These are phyloP conservation scores for Silene coronaria DNA, from an alignment of 179 eudicot species.

Conservation along the genomic window DNA sequence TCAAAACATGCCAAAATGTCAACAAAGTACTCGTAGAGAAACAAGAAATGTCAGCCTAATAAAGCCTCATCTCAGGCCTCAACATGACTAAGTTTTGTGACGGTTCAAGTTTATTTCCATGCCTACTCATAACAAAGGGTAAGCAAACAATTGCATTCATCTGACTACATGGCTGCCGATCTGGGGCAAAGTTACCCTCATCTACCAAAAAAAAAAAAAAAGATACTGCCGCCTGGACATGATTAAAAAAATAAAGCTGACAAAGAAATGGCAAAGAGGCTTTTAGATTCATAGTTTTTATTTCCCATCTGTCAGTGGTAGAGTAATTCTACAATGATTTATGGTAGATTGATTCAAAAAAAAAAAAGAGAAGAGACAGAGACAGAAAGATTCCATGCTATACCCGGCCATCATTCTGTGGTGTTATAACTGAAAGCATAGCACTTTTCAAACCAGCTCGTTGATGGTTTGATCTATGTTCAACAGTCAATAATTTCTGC, in stretches of 20 bases:
- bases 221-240: neutral
- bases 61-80: neutral
- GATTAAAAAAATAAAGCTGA: neutral
- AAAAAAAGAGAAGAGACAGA: neutral
- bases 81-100: neutral
- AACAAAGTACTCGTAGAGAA: neutral
- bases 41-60: neutral
- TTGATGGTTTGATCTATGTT: slow-evolving; percentile 47
- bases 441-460: slow-evolving; percentile 84
- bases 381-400: slow-evolving; percentile 20
- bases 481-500: slow-evolving; percentile 82
- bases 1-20: neutral
- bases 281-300: neutral
- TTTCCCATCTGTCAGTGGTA: neutral
- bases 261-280: neutral
- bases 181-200: neutral
- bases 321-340: neutral
- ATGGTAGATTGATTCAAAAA: neutral
- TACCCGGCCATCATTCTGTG: slow-evolving; percentile 94
- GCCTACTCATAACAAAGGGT: neutral
- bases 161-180: neutral
- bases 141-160: neutral
- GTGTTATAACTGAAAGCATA: slow-evolving; percentile 74
- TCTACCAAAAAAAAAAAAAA: neutral
- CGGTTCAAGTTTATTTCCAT: neutral